A percentile compares a stretch with the other conserved stretches of the same genome.
phyloP scores from a whole-genome alignment of 2,329 filamentous ascomycete species.

The Metarhizium album region DNA sequence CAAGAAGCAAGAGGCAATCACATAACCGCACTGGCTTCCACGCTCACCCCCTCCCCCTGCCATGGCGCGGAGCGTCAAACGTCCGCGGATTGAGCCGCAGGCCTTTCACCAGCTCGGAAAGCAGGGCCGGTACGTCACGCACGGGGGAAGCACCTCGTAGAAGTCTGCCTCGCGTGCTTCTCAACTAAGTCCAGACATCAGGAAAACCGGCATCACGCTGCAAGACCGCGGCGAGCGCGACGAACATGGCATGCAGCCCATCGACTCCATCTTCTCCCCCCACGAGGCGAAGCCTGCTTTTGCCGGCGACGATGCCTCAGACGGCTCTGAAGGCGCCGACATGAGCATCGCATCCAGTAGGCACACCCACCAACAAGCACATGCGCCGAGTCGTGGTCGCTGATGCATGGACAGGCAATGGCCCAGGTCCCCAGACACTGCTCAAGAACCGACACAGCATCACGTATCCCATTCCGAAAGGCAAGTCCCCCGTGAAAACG shows the following conservation, averaged over 20 bases:
- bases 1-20: not conserved
- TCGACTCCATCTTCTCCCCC: slow-evolving; percentile 83
- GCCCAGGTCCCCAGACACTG: slow-evolving; percentile 42
- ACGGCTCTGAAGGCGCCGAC: slow-evolving; percentile 30
- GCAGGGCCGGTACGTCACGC: slow-evolving; percentile 26
- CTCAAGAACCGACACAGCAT: slow-evolving; percentile 40
- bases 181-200: slow-evolving; percentile 27
- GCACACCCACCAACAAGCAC: slow-evolving; percentile 5
- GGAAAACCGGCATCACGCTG: slow-evolving; percentile 81
- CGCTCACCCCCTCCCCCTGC: not conserved
- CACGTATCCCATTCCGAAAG: slow-evolving; percentile 36
- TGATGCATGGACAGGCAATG: slow-evolving; percentile 29
- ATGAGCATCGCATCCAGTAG: slow-evolving; percentile 44
- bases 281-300: slow-evolving; percentile 46
- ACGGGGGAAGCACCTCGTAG: not conserved
- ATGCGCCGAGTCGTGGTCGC: not conserved
- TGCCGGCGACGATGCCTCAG: slow-evolving; percentile 15
- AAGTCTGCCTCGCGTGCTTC: not conserved
- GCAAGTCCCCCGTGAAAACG: slow-evolving; percentile 54
- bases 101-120: slow-evolving; percentile 24
- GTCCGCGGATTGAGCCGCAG: slow-evolving; percentile 16
- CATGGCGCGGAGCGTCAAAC: slow-evolving; percentile 25
- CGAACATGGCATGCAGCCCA: slow-evolving; percentile 82
- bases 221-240: slow-evolving; percentile 72
- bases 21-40: not conserved